Evolutionary conservation across 73 alveolate species (phyloP).

Genomic region (Paramecium caudatum): DNA sequence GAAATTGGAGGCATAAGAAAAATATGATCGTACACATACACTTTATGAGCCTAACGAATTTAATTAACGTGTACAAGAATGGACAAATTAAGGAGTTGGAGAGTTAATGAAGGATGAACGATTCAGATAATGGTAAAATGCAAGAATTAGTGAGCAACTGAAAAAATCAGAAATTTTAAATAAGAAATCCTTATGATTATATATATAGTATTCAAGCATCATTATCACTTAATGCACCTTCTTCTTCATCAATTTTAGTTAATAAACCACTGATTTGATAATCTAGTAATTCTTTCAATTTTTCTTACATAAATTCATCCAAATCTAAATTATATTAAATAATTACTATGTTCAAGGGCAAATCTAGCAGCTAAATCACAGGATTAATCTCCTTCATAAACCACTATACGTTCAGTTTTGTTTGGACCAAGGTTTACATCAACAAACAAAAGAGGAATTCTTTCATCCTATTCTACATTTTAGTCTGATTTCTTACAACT

Average conservation of each 20-base stretch:
- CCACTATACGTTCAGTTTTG: slow-evolving; percentile 92
- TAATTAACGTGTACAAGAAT: background rate
- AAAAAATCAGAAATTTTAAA: too few relatives aligned
- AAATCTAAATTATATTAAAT: slow-evolving; percentile 50
- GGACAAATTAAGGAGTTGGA: slow-evolving; percentile 26
- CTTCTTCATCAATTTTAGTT: slow-evolving; percentile 85
- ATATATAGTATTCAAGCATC: slow-evolving; percentile 23
- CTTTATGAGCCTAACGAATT: background rate
- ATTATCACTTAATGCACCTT: slow-evolving; percentile 67
- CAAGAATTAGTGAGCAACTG: too few relatives aligned
- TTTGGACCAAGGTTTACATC: slow-evolving; percentile 98
- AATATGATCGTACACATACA: slow-evolving; percentile 35
- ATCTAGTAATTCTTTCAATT: slow-evolving; percentile 79
- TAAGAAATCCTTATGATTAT: too few relatives aligned
- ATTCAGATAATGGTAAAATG: background rate
- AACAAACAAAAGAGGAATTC: slow-evolving; percentile 89
- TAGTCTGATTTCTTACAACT: background rate
- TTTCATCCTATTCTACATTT: slow-evolving; percentile 47
- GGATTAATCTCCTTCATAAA: slow-evolving; percentile 96
- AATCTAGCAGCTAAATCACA: slow-evolving; percentile 94
- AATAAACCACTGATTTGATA: slow-evolving; percentile 83
- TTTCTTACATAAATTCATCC: slow-evolving; percentile 82
- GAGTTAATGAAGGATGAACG: background rate
- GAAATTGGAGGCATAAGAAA: background rate
- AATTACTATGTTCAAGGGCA: slow-evolving; percentile 88